Percentiles rank a stretch among this genome's conserved stretches.
Evolutionary conservation across 2,329 filamentous ascomycete genomes (phyloP).

Genomic region (Pseudogymnoascus sp.): DNA sequence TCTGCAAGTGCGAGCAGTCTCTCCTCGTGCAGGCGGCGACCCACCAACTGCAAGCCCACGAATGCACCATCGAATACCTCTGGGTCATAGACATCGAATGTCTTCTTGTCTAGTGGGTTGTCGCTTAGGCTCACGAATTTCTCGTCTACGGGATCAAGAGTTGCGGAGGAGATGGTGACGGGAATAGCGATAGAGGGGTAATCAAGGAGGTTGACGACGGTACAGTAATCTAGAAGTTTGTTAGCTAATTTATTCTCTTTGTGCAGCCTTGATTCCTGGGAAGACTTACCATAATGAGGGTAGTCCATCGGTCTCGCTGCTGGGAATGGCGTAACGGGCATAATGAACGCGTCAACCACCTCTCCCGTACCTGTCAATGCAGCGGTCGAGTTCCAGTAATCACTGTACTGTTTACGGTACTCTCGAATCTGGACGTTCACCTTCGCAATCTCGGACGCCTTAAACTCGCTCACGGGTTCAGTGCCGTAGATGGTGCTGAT

Average conservation of each 20-base stretch:
- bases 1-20: background rate
- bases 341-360: conserved; percentile 47
- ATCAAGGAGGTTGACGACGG: conserved; percentile 45
- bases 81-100: conserved; percentile 22
- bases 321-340: conserved; percentile 41
- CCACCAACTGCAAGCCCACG: conserved; percentile 13
- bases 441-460: conserved; percentile 26
- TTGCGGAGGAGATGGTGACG: conserved; percentile 33
- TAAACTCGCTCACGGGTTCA: conserved; percentile 27
- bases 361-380: conserved; percentile 38
- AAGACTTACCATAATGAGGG: conserved; percentile 37
- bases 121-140: conserved; percentile 2
- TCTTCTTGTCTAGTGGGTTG: conserved; percentile 16
- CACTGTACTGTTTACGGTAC: conserved; percentile 49
- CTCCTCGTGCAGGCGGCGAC: conserved; percentile 17
- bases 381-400: conserved; percentile 53
- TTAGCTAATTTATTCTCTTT: conserved; percentile 21
- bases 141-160: conserved; percentile 15
- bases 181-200: conserved; percentile 47
- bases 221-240: conserved; percentile 25
- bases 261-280: conserved; percentile 19
- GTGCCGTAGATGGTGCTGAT: conserved; percentile 19
- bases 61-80: conserved; percentile 23
- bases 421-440: conserved; percentile 44
- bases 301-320: conserved; percentile 40